A percentile compares a stretch with the other conserved stretches of the same genome.
These are phyloP conservation scores for Candida frijolesensis DNA, from an alignment of 1,139 yeast species.

Conservation along the genomic window DNA sequence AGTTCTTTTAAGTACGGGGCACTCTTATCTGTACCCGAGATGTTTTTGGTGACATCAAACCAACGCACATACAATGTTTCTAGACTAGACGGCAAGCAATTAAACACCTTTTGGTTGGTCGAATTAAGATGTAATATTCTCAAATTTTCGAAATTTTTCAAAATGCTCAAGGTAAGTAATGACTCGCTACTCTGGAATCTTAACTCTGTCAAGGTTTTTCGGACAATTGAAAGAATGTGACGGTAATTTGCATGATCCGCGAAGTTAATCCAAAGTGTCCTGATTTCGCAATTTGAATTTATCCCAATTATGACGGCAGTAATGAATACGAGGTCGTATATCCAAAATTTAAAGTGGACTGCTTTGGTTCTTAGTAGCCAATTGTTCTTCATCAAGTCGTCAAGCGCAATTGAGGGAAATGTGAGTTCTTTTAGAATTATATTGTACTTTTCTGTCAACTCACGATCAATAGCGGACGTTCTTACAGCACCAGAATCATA, in stretches of 20 bases:
- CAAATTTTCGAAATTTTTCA: background rate
- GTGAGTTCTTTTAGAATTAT: background rate
- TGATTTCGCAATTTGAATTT: background rate
- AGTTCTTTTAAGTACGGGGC: background rate
- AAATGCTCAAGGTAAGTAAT: background rate
- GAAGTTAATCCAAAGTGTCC: background rate
- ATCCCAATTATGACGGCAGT: no score
- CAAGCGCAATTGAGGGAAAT: background rate
- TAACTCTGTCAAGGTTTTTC: background rate
- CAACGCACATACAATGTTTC: background rate
- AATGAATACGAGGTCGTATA: background rate
- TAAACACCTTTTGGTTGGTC: background rate
- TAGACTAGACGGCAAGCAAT: background rate
- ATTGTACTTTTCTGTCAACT: background rate
- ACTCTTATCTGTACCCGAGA: background rate
- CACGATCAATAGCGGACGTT: background rate
- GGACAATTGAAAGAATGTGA: background rate
- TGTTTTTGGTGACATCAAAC: background rate
- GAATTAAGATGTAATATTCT: background rate
- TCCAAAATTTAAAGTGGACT: background rate
- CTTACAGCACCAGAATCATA: background rate
- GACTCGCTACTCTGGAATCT: background rate
- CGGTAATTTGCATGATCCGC: background rate
- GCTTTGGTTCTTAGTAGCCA: background rate
- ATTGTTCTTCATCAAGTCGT: background rate